Conservation (phyloP, 495 filamentous ascomycete species). For the Viridothelium virens region DNA sequence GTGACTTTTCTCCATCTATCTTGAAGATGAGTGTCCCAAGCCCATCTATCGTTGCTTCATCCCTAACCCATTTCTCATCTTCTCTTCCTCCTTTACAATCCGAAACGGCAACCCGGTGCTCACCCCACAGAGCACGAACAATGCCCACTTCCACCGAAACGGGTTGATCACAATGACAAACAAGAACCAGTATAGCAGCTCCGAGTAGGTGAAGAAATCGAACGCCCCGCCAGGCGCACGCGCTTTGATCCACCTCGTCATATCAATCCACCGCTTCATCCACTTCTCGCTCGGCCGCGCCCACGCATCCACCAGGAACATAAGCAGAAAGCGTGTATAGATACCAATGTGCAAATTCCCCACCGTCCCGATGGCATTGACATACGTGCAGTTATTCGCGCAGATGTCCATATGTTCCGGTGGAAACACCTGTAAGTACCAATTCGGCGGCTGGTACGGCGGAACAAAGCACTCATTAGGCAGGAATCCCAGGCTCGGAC, state of each 20-base stretch:
- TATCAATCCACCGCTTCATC: slow-evolving; percentile 83
- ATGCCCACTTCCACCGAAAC: slow-evolving; percentile 73
- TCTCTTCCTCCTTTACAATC: slow-evolving; percentile 59
- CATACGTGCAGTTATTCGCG: slow-evolving; percentile 77
- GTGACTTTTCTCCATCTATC: no score
- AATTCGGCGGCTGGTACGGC: slow-evolving; percentile 70
- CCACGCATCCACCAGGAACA: slow-evolving; percentile 75
- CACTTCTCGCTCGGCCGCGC: slow-evolving; percentile 59
- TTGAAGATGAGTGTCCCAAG: neutral
- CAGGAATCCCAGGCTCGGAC: slow-evolving; percentile 64
- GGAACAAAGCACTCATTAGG: slow-evolving; percentile 62
- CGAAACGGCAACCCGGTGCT: slow-evolving; percentile 56
- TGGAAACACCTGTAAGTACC: slow-evolving; percentile 82
- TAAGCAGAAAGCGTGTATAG: slow-evolving; percentile 74
- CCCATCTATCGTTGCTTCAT: slow-evolving; percentile 10
- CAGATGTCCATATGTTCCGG: slow-evolving; percentile 56
- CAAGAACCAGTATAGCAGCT: slow-evolving; percentile 76
- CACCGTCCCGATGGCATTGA: slow-evolving; percentile 72
- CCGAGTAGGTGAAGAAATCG: slow-evolving; percentile 69
- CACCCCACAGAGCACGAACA: slow-evolving; percentile 73
- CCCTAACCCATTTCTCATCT: slow-evolving; percentile 37
- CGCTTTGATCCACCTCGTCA: slow-evolving; percentile 66
- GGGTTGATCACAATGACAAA: slow-evolving; percentile 74
- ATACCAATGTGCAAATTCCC: slow-evolving; percentile 87
- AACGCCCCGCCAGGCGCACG: slow-evolving; percentile 45